phyloP scores from a whole-genome alignment of 345 rosid genomes.

The Noccaea caerulescens region DNA sequence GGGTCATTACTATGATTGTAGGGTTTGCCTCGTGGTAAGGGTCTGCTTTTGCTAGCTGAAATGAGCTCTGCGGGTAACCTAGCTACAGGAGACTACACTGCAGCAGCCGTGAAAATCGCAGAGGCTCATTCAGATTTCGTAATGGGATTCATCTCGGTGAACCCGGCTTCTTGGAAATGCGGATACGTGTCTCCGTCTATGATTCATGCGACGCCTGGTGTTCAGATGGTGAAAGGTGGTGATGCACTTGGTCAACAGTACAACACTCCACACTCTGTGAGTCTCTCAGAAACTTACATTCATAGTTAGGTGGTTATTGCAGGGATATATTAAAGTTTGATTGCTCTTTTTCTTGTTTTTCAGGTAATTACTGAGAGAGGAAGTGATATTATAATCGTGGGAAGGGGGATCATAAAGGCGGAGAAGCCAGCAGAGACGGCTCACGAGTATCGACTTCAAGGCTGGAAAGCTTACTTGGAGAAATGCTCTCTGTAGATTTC shows the following conservation, averaged over 20 bases:
- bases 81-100: conserved; percentile 93
- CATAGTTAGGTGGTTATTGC: neutral
- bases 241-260: conserved; percentile 95
- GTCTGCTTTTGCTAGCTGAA: conserved; percentile 88
- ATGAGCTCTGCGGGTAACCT: conserved; percentile 99
- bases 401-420: conserved; percentile 96
- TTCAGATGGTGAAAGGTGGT: conserved; percentile 90
- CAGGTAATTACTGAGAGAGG: conserved; percentile 87
- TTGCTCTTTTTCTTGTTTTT: neutral
- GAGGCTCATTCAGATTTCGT: conserved; percentile 95
- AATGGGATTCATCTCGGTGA: conserved; percentile 95
- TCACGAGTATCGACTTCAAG: conserved; percentile 81
- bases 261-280: conserved; percentile 91
- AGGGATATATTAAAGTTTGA: neutral
- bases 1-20: conserved; percentile 28
- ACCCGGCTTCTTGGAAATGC: conserved; percentile 96
- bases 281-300: conserved; percentile 51
- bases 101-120: conserved; percentile 89
- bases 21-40: conserved; percentile 96
- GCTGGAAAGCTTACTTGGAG: conserved; percentile 94
- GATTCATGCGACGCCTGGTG: conserved; percentile 98
- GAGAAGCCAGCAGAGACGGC: conserved; percentile 75
- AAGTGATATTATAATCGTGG: conserved; percentile 93
- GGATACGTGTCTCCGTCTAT: conserved; percentile 76
- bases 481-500: conserved; percentile 51